Base-by-base conservation (phyloP, 2,329 filamentous ascomycete species). In the Aspergillus glaucus region DNA sequence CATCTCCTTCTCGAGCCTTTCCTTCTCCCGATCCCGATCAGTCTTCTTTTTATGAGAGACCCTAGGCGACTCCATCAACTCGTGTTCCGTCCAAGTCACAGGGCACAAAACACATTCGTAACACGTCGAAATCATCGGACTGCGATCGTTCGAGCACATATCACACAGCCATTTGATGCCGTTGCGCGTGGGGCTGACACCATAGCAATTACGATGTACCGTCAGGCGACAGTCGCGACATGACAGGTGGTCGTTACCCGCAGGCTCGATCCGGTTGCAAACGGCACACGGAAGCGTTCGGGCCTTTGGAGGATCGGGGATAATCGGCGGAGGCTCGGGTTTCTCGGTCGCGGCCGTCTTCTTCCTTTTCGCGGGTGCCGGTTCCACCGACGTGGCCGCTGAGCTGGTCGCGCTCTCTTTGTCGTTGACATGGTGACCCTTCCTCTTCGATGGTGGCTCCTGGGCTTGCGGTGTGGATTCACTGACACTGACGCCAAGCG, bases 31-130 rank as follows among this genome's bases (percentile, higher is more conserved):
- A 50, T 96, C 92, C 51, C 92, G 87, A 53, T 96, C 92, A 0
- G 84, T 86, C 73, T 96, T 97, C 79, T 96, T 97, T 68, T 89
- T 86, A 58, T 86, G 83, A 1, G 82, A 82, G 15, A 82, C 74
- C 70, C 88, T 95, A 1, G 90, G 85, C 15, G 86, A 81, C 63
- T 94, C 90, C 55, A 93, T 83, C 57, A 95, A 84, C 53, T 95
- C 89, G 55, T 88, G 84, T 46, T 89, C 84, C 0, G 87, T 94
- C 58, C 81, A 78, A 49, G 88, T 85, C 12, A 95, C 80, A 12
- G 93, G 88, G 64, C 93, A 98, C 30, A 98, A 75, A 44, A 95
- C 86, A 68, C 93, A 98, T 71, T 92, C 87, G 68, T 97, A 97
- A 62, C 86, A 84, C 50, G 94, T 92, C n/a, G 93, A 96, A 41